phyloP scores from a whole-genome alignment of 202 grass and related monocot species.

The Schoenoplectus triqueter region DNA sequence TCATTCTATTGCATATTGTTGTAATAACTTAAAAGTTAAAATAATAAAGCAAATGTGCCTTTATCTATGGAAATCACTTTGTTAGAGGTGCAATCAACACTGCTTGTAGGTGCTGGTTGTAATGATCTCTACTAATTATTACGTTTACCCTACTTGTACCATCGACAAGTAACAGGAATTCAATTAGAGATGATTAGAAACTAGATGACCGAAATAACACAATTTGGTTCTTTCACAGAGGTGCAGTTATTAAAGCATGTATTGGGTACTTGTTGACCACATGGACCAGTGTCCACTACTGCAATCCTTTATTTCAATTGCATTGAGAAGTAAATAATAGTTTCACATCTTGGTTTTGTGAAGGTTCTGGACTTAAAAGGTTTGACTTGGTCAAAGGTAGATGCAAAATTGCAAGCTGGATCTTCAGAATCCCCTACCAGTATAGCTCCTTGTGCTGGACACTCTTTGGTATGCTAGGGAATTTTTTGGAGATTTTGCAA shows the following conservation, averaged over 20 bases:
- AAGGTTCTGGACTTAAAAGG: slow-evolving; percentile 90
- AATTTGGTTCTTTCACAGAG: slow-evolving; percentile 6
- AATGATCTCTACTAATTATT: slow-evolving; percentile 8
- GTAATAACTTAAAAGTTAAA: not conserved
- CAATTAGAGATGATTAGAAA: slow-evolving; percentile 19
- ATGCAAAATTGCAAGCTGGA: slow-evolving; percentile 76
- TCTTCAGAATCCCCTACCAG: slow-evolving; percentile 52
- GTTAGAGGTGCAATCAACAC: not conserved
- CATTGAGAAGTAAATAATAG: slow-evolving; percentile 15
- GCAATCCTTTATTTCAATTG: not conserved
- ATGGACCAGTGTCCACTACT: not conserved
- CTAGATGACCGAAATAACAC: not conserved
- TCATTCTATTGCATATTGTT: slow-evolving; percentile 5
- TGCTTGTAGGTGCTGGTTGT: slow-evolving; percentile 5
- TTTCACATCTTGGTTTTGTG: slow-evolving; percentile 26
- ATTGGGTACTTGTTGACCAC: not conserved
- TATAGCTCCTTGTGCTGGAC: slow-evolving; percentile 80
- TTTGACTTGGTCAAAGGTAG: slow-evolving; percentile 95
- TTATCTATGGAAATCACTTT: not conserved
- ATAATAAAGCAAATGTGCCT: not conserved
- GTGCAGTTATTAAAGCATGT: slow-evolving; percentile 15
- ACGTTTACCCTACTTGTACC: not conserved
- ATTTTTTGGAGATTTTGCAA: slow-evolving; percentile 37
- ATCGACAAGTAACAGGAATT: not conserved
- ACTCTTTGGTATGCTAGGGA: slow-evolving; percentile 81